Percentiles rank a stretch among this genome's conserved stretches.
These are phyloP conservation scores for Acidiella bohemica DNA, from an alignment of 495 filamentous ascomycete species.

Conservation along the genomic window DNA sequence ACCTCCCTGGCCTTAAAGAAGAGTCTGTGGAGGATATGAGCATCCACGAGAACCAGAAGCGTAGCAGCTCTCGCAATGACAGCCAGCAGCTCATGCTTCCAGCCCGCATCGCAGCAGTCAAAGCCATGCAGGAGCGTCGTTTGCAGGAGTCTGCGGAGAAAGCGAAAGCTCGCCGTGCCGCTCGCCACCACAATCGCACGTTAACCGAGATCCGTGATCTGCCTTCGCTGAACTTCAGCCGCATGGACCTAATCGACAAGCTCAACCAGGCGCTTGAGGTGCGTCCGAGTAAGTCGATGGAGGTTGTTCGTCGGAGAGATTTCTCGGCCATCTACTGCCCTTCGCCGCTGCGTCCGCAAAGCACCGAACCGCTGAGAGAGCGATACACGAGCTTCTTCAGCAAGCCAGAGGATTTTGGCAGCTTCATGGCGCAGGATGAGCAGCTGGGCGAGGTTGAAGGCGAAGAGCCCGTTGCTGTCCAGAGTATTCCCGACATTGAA, in stretches of 20 bases:
- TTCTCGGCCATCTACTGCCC: slow-evolving; percentile 21
- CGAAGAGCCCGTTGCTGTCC: background rate
- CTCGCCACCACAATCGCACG: slow-evolving; percentile 16
- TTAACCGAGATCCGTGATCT: slow-evolving; percentile 24
- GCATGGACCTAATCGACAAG: slow-evolving; percentile 27
- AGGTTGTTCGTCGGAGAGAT: slow-evolving; percentile 16
- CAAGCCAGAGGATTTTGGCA: slow-evolving; percentile 22
- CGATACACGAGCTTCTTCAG: slow-evolving; percentile 29
- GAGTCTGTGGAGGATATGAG: slow-evolving; percentile 30
- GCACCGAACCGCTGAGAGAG: slow-evolving; percentile 23
- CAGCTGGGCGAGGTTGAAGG: slow-evolving; percentile 1
- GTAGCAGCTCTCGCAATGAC: slow-evolving; percentile 14
- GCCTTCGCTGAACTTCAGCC: slow-evolving; percentile 31
- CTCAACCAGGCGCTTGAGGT: slow-evolving; percentile 26
- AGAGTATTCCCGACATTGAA: slow-evolving; percentile 8
- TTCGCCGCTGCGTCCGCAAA: slow-evolving; percentile 19
- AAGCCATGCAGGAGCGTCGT: slow-evolving; percentile 20
- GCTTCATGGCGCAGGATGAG: slow-evolving; percentile 6
- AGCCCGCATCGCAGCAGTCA: slow-evolving; percentile 19
- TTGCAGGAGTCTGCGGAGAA: slow-evolving; percentile 19
- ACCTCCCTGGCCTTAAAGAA: slow-evolving; percentile 29
- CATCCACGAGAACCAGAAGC: slow-evolving; percentile 19
- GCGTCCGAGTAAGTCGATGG: slow-evolving; percentile 20
- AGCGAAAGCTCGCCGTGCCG: slow-evolving; percentile 16
- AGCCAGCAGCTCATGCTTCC: slow-evolving; percentile 22